Conservation (phyloP, 805 yeast species). For the Gaillardinia entomophila region DNA sequence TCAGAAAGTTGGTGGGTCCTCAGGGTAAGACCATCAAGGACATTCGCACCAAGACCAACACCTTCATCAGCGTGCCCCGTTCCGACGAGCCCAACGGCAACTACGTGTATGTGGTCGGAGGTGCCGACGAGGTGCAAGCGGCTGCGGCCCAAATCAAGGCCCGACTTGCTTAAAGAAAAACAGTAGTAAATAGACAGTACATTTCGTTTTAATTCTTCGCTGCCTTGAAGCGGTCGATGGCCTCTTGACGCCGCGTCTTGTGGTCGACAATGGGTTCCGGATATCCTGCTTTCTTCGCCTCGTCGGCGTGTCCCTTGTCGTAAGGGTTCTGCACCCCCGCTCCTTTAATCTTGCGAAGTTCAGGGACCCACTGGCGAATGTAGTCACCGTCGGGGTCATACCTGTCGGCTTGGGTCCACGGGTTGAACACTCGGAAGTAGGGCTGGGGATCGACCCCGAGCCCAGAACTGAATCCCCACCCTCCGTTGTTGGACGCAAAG, state of each 20-base stretch:
- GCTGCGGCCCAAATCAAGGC: conserved; percentile 15
- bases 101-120: conserved; percentile 57
- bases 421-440: conserved; percentile 51
- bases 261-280: conserved; percentile 43
- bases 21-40: conserved; percentile 63
- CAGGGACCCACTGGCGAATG: conserved; percentile 48
- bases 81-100: conserved; percentile 45
- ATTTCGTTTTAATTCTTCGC: conserved; percentile 12
- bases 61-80: conserved; percentile 62
- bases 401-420: conserved; percentile 43
- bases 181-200: no score
- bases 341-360: conserved; percentile 24
- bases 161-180: background rate
- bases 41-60: conserved; percentile 53
- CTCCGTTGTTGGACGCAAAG: conserved; percentile 49
- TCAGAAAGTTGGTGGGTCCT: conserved; percentile 69
- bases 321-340: conserved; percentile 32
- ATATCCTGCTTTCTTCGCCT: conserved; percentile 26
- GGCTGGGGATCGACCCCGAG: conserved; percentile 54
- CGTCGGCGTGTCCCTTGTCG: conserved; percentile 16
- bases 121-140: conserved; percentile 41
- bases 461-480: conserved; percentile 53
- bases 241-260: conserved; percentile 33
- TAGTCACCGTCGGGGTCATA: conserved; percentile 44
- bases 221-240: conserved; percentile 35